These are phyloP conservation scores for Solanum clarkiae DNA, from an alignment of 257 asterid species.

Conservation along the genomic window DNA sequence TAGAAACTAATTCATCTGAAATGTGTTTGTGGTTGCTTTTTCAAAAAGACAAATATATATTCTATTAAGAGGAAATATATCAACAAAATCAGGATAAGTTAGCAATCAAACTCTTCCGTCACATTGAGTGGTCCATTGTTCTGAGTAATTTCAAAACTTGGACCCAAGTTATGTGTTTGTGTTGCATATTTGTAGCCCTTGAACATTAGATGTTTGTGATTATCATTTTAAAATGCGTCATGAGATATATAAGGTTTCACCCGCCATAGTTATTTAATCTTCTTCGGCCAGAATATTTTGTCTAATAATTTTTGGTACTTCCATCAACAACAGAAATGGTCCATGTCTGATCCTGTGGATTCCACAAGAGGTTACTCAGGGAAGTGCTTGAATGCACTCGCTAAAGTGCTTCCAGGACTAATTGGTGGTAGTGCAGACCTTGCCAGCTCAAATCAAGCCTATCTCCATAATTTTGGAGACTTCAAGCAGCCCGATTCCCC, in stretches of 20 bases:
- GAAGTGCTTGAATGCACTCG: conserved; percentile 34
- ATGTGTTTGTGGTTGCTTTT: not conserved
- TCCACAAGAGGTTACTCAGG: conserved; percentile 46
- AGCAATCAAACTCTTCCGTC: not conserved
- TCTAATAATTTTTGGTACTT: not conserved
- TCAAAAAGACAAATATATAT: not conserved
- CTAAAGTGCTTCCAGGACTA: conserved; percentile 44
- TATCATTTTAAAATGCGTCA: not conserved
- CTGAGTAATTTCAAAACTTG: not conserved
- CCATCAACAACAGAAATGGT: conserved; percentile 23
- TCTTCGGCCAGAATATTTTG: not conserved
- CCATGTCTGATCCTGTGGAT: conserved; percentile 32
- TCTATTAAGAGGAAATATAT: not conserved
- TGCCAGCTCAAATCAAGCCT: conserved; percentile 33
- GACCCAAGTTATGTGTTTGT: not conserved
- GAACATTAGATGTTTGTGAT: not conserved
- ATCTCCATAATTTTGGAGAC: conserved; percentile 22
- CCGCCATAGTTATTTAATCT: not conserved
- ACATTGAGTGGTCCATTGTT: not conserved
- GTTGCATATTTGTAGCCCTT: not conserved
- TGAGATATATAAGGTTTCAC: not conserved
- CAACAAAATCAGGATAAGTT: not conserved
- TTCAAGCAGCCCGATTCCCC: conserved; percentile 24
- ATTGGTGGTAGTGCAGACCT: conserved; percentile 64
- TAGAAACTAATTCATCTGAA: not conserved